Evolutionary conservation across 306 rosid species (phyloP).

Genomic region (Alnus glutinosa): DNA sequence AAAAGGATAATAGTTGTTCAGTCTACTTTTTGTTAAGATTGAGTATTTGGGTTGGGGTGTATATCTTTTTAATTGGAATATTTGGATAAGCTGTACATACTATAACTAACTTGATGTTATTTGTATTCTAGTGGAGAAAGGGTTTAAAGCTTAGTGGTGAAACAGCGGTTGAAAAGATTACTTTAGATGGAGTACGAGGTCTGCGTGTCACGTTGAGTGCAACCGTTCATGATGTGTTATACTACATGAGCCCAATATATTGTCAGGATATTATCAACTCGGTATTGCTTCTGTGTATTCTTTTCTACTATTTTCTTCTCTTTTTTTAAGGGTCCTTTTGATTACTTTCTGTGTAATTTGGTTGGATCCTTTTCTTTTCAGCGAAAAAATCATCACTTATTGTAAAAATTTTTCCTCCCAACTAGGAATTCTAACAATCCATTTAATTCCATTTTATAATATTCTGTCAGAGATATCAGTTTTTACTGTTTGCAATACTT

Average conservation of each 20-base stretch:
- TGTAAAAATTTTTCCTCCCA: not conserved
- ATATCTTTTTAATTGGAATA: not conserved
- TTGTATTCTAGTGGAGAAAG: constrained; percentile 86
- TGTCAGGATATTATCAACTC: constrained; percentile 91
- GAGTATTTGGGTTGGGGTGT: not conserved
- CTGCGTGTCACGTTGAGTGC: constrained; percentile 92
- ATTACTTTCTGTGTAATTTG: not conserved
- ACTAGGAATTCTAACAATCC: not conserved
- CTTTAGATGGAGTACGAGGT: constrained; percentile 95
- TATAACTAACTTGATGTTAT: constrained; percentile 18
- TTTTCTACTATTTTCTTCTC: constrained; percentile 3
- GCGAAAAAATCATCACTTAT: not conserved
- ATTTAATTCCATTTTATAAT: not conserved
- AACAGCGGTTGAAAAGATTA: constrained; percentile 82
- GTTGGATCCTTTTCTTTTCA: not conserved
- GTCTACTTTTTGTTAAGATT: not conserved
- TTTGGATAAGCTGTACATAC: not conserved
- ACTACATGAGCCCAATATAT: constrained; percentile 99
- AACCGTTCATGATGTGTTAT: constrained; percentile 93
- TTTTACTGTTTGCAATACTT: not conserved
- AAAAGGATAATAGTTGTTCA: not conserved
- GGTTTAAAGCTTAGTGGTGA: constrained; percentile 98
- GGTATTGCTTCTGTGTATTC: constrained; percentile 47
- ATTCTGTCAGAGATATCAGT: not conserved
- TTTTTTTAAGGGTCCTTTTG: not conserved